Percentiles rank a stretch among this genome's conserved stretches.
Evolutionary conservation across 2,329 filamentous ascomycete species (phyloP).

Genomic region (Verruconis gallopava): DNA sequence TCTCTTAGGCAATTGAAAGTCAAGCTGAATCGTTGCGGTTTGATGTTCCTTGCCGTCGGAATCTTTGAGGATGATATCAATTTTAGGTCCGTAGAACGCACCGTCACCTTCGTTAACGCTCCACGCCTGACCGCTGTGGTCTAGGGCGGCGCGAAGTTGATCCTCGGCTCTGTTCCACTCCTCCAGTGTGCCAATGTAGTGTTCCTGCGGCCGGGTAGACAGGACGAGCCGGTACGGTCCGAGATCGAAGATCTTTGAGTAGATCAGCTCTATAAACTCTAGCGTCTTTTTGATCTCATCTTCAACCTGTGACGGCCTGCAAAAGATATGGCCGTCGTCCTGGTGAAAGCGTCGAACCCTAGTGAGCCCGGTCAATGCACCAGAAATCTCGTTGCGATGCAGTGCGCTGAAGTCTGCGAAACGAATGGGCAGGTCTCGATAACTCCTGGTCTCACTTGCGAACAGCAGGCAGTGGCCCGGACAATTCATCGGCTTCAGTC

Average conservation of each 20-base stretch:
- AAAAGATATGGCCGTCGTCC: conserved; percentile 86
- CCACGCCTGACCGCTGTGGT: conserved; percentile 55
- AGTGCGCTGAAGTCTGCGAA: conserved; percentile 79
- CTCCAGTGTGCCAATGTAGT: conserved; percentile 61
- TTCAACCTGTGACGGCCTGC: conserved; percentile 61
- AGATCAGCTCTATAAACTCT: conserved; percentile 61
- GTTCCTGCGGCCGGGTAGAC: conserved; percentile 63
- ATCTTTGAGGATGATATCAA: conserved; percentile 72
- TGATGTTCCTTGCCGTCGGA: conserved; percentile 77
- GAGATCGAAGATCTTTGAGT: conserved; percentile 50
- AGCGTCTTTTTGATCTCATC: conserved; percentile 61
- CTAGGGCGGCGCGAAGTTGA: conserved; percentile 51
- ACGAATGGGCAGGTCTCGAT: conserved; percentile 68
- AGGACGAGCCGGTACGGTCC: conserved; percentile 63
- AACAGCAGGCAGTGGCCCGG: conserved; percentile 82
- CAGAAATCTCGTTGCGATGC: conserved; percentile 77
- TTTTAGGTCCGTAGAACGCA: conserved; percentile 86
- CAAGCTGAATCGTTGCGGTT: conserved; percentile 77
- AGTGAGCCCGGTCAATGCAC: conserved; percentile 68
- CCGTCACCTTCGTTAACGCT: conserved; percentile 68
- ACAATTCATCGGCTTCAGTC: conserved; percentile 88
- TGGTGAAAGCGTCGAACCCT: conserved; percentile 80
- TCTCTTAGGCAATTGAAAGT: conserved; percentile 76
- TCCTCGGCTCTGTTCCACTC: conserved; percentile 57
- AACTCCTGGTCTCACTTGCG: conserved; percentile 57